Evolutionary conservation across 345 rosid genomes (phyloP), one percentile per base, ranked within the genome.

Genomic region (Syzygium aromaticum): DNA sequence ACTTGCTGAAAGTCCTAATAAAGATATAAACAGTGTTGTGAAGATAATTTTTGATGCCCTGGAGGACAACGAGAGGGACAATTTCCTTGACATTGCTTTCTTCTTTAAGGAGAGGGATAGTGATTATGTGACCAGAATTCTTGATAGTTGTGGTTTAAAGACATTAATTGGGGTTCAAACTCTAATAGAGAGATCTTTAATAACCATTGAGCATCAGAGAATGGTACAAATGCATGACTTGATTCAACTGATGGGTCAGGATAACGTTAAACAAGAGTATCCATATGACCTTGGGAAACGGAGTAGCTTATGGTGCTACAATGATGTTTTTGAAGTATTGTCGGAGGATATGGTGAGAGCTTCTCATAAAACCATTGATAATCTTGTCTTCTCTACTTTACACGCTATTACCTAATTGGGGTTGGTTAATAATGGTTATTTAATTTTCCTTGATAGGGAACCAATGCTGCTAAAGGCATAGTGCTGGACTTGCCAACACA

Each of bases 141-240:
- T 85, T 5, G 86, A 87, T 5, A 54, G 63, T 33, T 82, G 86
- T 73, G 51, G 78, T 53, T 84, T 82, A 13, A 67, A 28, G 33
- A 85, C 89, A 14, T 56, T 56, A 15, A 85, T 53, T 59, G 86
- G 57, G 23, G 33, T 89, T 6, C 77, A 52, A 12, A 77, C 53
- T 54, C 88, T 87, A 19, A 15, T 33, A 7, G 84, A 86, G 8
- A 87, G 22, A 53, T 87, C 89, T 54, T 86, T 89, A 13, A 83
- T 89, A 77, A 82, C 27, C 14, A 78, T 84, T 30, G 33, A 84
- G n/a, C 61, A 61, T 54, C 23, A 64, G 67, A 49, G 83, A 77
- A 57, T 54, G 3, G 11, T 88, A 25, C 10, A 84, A 57, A 90
- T 90, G 92, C 89, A 90, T 84, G 90, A 90, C 56, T 89, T 87